Evolutionary conservation across 2,329 filamentous ascomycete genomes (phyloP), one percentile per base, ranked within the genome.

Genomic region (Lecanicillium sp.): DNA sequence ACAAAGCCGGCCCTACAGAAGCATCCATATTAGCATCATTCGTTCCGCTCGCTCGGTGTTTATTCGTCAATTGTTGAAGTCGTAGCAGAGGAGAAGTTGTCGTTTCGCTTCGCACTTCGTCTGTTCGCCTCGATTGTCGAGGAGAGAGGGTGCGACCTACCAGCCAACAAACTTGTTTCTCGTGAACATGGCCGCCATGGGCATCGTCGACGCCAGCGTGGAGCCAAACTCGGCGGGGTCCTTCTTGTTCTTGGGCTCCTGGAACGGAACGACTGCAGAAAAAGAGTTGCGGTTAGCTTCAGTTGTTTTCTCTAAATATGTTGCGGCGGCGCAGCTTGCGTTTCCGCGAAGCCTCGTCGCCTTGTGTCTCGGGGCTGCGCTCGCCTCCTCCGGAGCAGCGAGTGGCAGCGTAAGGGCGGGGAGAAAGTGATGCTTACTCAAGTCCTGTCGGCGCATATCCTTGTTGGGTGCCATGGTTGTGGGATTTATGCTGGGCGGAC

Each of bases 111-210:
- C n/a, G 29, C 29, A 30, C 6, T 13, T 13, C n/a, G 7, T 11
- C 7, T 7, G 11, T 25, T 25, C 22, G 22, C 22, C 11, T 25
- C 22, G 22, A 11, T 25, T 11, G 14, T 18, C 29, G 27, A 10
- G 15, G 30, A n/a, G 31, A 29, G 15, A 14, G 39, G 4, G n/a
- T 18, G 11, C 14, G 33, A 58, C 68, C 44, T 61, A 78, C 75
- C 78, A 82, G 56, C 78, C 78, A 42, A 82, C 65, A 54, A 77
- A 92, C 74, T 86, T 84, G 67, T 94, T 95, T 50, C 88, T 77
- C 52, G 84, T 92, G 59, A 95, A 92, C 74, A 95, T 94, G 47
- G 89, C 89, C 42, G 87, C 88, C 90, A 96, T 96, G 43, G 90
- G 90, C 56, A 97, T 71, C 27, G 89, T 94, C 56, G 82, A 90